phyloP scores from a whole-genome alignment of 225 moss, liverwort and hornwort genomes.

The Polytrichum formosum region DNA sequence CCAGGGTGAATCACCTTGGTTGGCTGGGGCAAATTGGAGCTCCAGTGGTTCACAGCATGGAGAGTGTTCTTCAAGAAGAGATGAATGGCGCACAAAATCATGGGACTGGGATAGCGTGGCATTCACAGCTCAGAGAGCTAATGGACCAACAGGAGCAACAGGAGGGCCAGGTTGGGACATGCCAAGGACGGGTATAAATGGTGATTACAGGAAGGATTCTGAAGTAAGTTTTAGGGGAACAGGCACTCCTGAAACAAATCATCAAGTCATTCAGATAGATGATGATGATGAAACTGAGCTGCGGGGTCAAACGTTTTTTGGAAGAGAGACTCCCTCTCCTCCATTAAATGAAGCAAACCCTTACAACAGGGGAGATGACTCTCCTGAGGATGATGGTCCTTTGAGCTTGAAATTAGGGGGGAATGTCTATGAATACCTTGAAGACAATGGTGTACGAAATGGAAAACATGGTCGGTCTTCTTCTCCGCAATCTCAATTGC shows the following conservation, averaged over 20 bases:
- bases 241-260: slow-evolving; percentile 27
- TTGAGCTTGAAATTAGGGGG: slow-evolving; percentile 84
- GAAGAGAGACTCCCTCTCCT: slow-evolving; percentile 44
- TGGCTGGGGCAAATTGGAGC: slow-evolving; percentile 34
- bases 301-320: slow-evolving; percentile 32
- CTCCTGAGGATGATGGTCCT: slow-evolving; percentile 70
- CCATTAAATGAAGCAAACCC: slow-evolving; percentile 58
- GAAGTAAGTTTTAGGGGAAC: slow-evolving; percentile 34
- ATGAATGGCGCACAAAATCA: slow-evolving; percentile 61
- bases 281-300: slow-evolving; percentile 33
- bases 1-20: slow-evolving; percentile 31
- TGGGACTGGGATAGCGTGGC: slow-evolving; percentile 76
- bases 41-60: slow-evolving; percentile 14
- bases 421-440: slow-evolving; percentile 53
- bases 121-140: slow-evolving; percentile 67
- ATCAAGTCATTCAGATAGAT: slow-evolving; percentile 51
- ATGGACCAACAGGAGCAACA: slow-evolving; percentile 18
- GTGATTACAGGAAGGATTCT: slow-evolving; percentile 25
- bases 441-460: slow-evolving; percentile 52
- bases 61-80: slow-evolving; percentile 26
- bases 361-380: slow-evolving; percentile 58
- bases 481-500: slow-evolving; percentile 76
- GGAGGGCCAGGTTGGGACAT: slow-evolving; percentile 23
- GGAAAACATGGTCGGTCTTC: slow-evolving; percentile 78
- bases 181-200: slow-evolving; percentile 21